Percentiles rank a stretch among this genome's conserved stretches.
Conservation (phyloP, 192 early-diverging fungal species). For the Backusella liffmaniae region DNA sequence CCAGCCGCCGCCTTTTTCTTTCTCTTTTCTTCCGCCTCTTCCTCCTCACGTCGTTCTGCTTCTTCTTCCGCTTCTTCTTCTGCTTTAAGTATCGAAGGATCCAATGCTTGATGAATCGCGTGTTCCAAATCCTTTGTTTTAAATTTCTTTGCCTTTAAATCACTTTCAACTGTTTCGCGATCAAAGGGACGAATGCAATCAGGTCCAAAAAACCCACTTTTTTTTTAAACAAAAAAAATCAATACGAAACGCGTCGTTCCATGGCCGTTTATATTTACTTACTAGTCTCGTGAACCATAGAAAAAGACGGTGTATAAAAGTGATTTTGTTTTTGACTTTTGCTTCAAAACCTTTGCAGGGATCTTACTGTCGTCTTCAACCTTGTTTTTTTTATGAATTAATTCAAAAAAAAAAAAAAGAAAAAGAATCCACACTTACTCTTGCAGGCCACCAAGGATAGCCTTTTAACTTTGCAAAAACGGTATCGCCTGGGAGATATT, state of each 20-base stretch:
- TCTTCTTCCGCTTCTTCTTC: slow-evolving; percentile 31
- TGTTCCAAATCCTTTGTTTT: slow-evolving; percentile 36
- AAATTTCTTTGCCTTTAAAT: slow-evolving; percentile 40
- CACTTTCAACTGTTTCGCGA: slow-evolving; percentile 21
- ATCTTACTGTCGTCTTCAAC: slow-evolving; percentile 38
- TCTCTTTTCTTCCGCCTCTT: slow-evolving; percentile 9
- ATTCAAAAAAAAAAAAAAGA: neutral
- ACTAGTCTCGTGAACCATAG: slow-evolving; percentile 47
- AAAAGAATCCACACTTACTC: slow-evolving; percentile 35
- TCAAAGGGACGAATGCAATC: slow-evolving; percentile 39
- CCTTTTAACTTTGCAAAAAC: slow-evolving; percentile 62
- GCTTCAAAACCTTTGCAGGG: slow-evolving; percentile 33
- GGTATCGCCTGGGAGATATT: slow-evolving; percentile 47
- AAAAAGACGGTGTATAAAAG: slow-evolving; percentile 40
- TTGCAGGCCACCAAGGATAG: slow-evolving; percentile 62
- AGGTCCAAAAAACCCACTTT: slow-evolving; percentile 40
- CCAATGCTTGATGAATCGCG: slow-evolving; percentile 34
- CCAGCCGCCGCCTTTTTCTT: neutral
- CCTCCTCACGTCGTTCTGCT: slow-evolving; percentile 14
- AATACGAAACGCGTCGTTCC: neutral
- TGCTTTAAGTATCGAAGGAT: slow-evolving; percentile 25
- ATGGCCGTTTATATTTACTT: slow-evolving; percentile 16
- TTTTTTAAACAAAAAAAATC: neutral
- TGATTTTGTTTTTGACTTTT: slow-evolving; percentile 38
- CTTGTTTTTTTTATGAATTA: slow-evolving; percentile 17